Evolutionary conservation across 371 early-diverging fungal genomes (phyloP).

Genomic region (Circinella minor): DNA sequence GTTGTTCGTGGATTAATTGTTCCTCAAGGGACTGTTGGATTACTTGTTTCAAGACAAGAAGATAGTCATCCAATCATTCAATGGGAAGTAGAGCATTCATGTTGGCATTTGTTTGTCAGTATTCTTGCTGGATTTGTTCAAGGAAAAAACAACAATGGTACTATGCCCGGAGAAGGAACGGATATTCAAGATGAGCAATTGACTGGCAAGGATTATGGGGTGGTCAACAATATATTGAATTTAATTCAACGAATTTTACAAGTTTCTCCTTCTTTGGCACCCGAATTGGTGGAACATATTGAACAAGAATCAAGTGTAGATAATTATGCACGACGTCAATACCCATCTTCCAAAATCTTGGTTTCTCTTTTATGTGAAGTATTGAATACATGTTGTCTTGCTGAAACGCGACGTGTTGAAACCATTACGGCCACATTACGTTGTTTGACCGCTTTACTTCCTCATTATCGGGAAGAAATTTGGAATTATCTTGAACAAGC

Average conservation of each 20-base stretch:
- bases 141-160: not conserved
- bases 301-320: slow-evolving; percentile 13
- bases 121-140: slow-evolving; percentile 30
- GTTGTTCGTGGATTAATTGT: slow-evolving; percentile 20
- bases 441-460: slow-evolving; percentile 40
- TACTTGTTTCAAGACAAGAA: slow-evolving; percentile 20
- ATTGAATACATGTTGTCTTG: slow-evolving; percentile 21
- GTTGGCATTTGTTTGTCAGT: slow-evolving; percentile 40
- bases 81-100: slow-evolving; percentile 30
- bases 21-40: slow-evolving; percentile 27
- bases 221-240: slow-evolving; percentile 32
- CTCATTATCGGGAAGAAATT: slow-evolving; percentile 31
- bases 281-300: slow-evolving; percentile 34
- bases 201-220: slow-evolving; percentile 24
- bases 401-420: slow-evolving; percentile 20
- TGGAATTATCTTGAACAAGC: slow-evolving; percentile 39
- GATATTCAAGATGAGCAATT: slow-evolving; percentile 31
- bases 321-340: not conserved
- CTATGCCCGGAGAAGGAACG: not conserved
- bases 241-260: slow-evolving; percentile 31
- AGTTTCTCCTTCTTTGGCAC: slow-evolving; percentile 23
- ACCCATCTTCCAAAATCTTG: slow-evolving; percentile 21
- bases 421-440: slow-evolving; percentile 33
- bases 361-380: slow-evolving; percentile 35
- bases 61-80: slow-evolving; percentile 20